A percentile compares a stretch with the other conserved stretches of the same genome.
These are phyloP conservation scores for Volvox reticuliferus DNA, from an alignment of 139 green algal species.

Conservation along the genomic window DNA sequence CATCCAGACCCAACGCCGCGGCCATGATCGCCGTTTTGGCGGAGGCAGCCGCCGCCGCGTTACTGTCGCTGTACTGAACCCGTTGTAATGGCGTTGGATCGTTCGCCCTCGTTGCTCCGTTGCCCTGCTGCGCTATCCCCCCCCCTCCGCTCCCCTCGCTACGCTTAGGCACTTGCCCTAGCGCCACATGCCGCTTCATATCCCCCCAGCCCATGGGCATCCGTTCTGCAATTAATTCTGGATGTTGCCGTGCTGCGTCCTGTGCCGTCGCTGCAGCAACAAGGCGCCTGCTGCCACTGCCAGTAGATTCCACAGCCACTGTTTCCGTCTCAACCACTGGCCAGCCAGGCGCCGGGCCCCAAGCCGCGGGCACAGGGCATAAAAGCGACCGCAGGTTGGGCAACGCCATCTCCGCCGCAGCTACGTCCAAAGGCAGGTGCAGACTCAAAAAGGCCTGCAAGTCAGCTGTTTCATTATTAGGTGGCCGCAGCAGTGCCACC, in stretches of 20 bases:
- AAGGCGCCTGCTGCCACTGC: background rate
- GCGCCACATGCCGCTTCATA: background rate
- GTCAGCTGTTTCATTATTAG: slow-evolving; percentile 36
- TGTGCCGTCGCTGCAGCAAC: background rate
- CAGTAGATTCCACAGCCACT: background rate
- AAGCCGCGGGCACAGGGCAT: slow-evolving; percentile 23
- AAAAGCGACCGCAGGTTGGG: background rate
- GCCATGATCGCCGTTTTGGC: background rate
- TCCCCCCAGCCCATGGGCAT: background rate
- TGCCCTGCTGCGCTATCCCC: background rate
- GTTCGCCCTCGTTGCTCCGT: no score
- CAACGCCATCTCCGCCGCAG: background rate
- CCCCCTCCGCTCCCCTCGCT: background rate
- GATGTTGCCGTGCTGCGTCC: background rate
- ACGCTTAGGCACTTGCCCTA: background rate
- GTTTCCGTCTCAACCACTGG: background rate
- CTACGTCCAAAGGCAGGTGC: background rate
- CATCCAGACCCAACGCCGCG: background rate
- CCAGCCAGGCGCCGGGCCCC: slow-evolving; percentile 36
- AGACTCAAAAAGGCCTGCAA: background rate
- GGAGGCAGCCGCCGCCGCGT: background rate
- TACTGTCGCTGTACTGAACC: background rate
- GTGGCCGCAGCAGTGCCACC: slow-evolving; percentile 30
- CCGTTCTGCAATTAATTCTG: background rate
- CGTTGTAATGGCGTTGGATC: no score